Base-by-base conservation (phyloP, 768 basidiomycete species). In the Pseudohyphozyma bogoriensis region DNA sequence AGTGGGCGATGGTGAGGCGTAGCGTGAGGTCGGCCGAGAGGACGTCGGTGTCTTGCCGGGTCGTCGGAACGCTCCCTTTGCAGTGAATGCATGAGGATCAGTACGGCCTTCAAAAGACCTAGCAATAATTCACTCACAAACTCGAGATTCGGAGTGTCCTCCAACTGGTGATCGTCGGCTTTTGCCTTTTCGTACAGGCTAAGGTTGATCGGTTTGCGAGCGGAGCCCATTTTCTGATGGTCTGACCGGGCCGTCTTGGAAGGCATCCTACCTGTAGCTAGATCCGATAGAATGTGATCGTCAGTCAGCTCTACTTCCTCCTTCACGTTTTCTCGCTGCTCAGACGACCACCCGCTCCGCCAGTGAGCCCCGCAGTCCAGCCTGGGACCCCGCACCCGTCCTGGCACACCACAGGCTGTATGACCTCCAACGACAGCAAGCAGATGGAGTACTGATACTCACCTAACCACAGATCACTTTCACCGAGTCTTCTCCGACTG, bases 11-110 rank as follows among this genome's bases (percentile, higher is more conserved):
- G 60, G 60, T 0, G 49, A 55, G 24, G 49, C 49, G 3, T 53
- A 49, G 32, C 54, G 59, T 3, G 59, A 60, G 32, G 47, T 53
- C 0, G 22, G 9, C 7, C 49, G 55, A 44, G 54, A n/a, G 35
- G 26, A 54, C 47, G 15, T 50, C n/a, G n/a, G 46, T 29, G 31
- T 56, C 52, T 2, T 55, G 31, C 6, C 45, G 42, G n/a, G 60
- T 11, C 60, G 55, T 9, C 56, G 55, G 29, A 62, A 62, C 12
- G 60, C 55, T 8, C 33, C 35, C 50, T 37, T 4, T 16, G 26
- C 13, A 29, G 33, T 6, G 4, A 4, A 13, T 4, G 44, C 28
- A 12, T n/a, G n/a, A n/a, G n/a, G 22, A n/a, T 44, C 42, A 44
- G 42, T 3, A 44, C 12, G 5, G 3, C 26, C 12, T 12, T 44